These are phyloP conservation scores for Coemansia sp. DNA, from an alignment of 192 early-diverging fungal species.

Conservation along the genomic window DNA sequence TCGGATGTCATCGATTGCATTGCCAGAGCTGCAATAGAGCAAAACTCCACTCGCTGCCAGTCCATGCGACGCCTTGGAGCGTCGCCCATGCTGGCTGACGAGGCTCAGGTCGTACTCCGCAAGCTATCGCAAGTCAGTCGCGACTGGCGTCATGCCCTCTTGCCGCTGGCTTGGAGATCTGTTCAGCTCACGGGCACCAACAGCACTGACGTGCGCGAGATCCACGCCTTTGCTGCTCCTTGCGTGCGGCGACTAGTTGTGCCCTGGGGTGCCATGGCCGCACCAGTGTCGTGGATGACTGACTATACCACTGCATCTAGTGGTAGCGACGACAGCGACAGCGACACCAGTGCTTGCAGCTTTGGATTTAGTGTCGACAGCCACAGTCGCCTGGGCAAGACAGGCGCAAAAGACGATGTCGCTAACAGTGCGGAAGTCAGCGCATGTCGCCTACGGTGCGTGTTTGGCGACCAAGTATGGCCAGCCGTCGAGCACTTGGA, in stretches of 20 bases:
- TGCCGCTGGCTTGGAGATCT: slow-evolving; percentile 31
- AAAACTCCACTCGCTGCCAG: slow-evolving; percentile 11
- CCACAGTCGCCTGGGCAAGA: slow-evolving; percentile 20
- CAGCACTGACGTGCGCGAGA: slow-evolving; percentile 2
- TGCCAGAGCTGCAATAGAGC: slow-evolving; percentile 7
- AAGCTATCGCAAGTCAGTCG: slow-evolving; percentile 27
- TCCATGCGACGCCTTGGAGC: slow-evolving; percentile 21
- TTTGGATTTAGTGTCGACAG: slow-evolving; percentile 23
- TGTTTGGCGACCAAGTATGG: slow-evolving; percentile 37
- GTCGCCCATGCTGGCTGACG: slow-evolving; percentile 14
- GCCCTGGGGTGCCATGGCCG: slow-evolving; percentile 44
- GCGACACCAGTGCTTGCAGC: slow-evolving; percentile 3
- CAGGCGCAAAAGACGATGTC: neutral
- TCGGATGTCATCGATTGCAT: slow-evolving; percentile 39
- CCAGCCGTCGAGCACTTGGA: slow-evolving; percentile 38
- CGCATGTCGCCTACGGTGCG: slow-evolving; percentile 19
- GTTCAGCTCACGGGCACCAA: slow-evolving; percentile 23
- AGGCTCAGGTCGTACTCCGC: slow-evolving; percentile 23
- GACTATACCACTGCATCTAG: neutral
- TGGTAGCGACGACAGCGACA: neutral
- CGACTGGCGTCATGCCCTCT: slow-evolving; percentile 27
- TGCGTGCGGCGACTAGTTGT: slow-evolving; percentile 28
- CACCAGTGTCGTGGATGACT: slow-evolving; percentile 28
- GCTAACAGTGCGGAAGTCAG: neutral
- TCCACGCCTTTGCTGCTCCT: slow-evolving; percentile 27